Evolutionary conservation across 768 basidiomycete genomes (phyloP).

Genomic region (Termitomyces sp.): DNA sequence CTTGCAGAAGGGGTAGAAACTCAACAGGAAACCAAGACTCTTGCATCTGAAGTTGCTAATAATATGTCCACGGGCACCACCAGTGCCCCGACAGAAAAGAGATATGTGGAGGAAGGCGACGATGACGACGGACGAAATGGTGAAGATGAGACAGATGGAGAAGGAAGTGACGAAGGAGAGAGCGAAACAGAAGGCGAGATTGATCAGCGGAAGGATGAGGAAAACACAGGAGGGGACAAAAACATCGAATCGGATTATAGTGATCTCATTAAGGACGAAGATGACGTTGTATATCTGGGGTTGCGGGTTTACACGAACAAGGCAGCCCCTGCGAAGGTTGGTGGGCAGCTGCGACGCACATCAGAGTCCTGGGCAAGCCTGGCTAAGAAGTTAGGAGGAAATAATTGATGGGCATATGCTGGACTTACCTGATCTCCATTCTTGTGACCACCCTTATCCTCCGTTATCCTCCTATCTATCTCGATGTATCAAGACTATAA

Average conservation of each 20-base stretch:
- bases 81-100: neutral
- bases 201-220: neutral
- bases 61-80: neutral
- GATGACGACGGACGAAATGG: neutral
- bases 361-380: neutral
- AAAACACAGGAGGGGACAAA: neutral
- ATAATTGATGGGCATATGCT: too few species aligned
- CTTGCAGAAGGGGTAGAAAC: neutral
- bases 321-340: slow-evolving; percentile 20
- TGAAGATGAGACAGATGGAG: neutral
- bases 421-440: too few species aligned
- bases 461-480: too few species aligned
- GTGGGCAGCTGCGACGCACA: slow-evolving; percentile 26
- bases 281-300: slow-evolving; percentile 25
- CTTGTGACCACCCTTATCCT: too few species aligned
- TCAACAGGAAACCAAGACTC: neutral
- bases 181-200: neutral
- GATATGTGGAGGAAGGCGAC: neutral
- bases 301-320: slow-evolving; percentile 35
- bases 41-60: neutral
- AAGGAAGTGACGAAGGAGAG: neutral
- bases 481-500: too few species aligned
- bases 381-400: neutral
- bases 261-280: neutral
- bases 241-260: neutral